Evolutionary conservation across 352 stramenopile genomes (phyloP), one percentile per base, ranked within the genome.

Genomic region (Phytophthora brassicae): DNA sequence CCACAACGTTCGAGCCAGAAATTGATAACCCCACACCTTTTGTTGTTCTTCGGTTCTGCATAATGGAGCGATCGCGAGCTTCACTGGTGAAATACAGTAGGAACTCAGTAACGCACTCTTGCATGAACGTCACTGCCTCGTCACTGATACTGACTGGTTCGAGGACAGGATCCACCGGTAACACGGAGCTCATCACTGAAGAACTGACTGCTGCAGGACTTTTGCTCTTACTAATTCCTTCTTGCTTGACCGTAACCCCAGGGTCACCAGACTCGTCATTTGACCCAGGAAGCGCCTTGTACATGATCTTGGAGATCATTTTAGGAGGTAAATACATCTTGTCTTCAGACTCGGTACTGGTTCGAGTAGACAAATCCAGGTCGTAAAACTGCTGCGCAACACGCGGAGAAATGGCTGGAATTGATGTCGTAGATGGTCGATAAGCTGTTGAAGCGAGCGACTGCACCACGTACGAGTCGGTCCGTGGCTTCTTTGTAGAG

Each of bases 41-140:
- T 52, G 81, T 86, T 61, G 57, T 72, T 58, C 60, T 60, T 29
- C 54, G 68, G 58, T 86, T 90, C 41, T 92, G 72, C 43, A 88
- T 58, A 23, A 83, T 54, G 4, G 79, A 72, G 11, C 86, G 63
- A 58, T 93, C 86, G n/a, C 79, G 74, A 1, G 84, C 79, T 53
- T 95, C 86, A 49, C 86, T 95, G 29, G 82, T 91, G 29, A 93
- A 70, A 35, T 87, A 95, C 35, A 95, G 46, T 12, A 95, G 53
- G 48, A 95, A 95, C 68, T 95, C 86, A 0, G 81, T 93, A 38
- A 87, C 82, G 20, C 86, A 95, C 56, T 95, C 86, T 54, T 95
- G 86, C 79, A 95, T 89, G 29, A 93, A 81, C 49, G 72, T 70
- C 19, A 85, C 74, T 2, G 86, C 86, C 22, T 88, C 81, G n/a